Evolutionary conservation across 208 protist genomes (phyloP).

Genomic region (Kentomonas sorsogonicus): DNA sequence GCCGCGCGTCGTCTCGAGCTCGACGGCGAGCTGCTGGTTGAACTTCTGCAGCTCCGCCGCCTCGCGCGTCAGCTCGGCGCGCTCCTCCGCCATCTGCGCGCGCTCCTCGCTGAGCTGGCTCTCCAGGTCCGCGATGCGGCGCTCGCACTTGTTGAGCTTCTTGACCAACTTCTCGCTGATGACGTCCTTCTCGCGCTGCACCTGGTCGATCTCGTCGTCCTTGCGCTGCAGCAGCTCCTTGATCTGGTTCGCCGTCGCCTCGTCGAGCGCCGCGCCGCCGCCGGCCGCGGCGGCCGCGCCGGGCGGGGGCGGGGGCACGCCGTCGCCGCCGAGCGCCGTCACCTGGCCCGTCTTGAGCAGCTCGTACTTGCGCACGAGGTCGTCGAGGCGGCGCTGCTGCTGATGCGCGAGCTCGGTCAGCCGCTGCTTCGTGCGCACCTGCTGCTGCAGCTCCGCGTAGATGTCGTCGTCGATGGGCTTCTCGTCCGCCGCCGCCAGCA

Average conservation of each 20-base stretch:
- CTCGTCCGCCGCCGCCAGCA: constrained; percentile 65
- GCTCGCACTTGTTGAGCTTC: constrained; percentile 86
- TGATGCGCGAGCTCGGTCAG: constrained; percentile 79
- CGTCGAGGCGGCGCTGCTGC: constrained; percentile 75
- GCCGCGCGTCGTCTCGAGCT: constrained; percentile 66
- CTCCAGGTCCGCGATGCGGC: constrained; percentile 76
- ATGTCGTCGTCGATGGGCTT: constrained; percentile 66
- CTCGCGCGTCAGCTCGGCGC: constrained; percentile 54
- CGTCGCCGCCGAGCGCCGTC: constrained; percentile 30
- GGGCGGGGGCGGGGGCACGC: constrained; percentile 1
- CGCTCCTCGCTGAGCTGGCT: constrained; percentile 71
- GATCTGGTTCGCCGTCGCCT: constrained; percentile 59
- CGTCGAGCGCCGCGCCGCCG: constrained; percentile 28
- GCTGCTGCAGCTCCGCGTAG: constrained; percentile 76
- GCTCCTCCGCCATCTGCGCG: constrained; percentile 70
- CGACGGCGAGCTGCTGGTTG: constrained; percentile 83
- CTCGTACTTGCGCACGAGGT: constrained; percentile 86
- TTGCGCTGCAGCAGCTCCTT: constrained; percentile 77
- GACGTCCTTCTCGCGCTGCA: constrained; percentile 69
- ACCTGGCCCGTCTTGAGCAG: constrained; percentile 78
- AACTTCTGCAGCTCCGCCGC: constrained; percentile 56
- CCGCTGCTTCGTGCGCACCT: constrained; percentile 83
- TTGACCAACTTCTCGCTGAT: constrained; percentile 86
- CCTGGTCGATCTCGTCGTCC: constrained; percentile 76
- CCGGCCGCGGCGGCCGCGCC: constrained; percentile 3